phyloP scores from a whole-genome alignment of 75 land plant genomes.

The Cryptomeria japonica region DNA sequence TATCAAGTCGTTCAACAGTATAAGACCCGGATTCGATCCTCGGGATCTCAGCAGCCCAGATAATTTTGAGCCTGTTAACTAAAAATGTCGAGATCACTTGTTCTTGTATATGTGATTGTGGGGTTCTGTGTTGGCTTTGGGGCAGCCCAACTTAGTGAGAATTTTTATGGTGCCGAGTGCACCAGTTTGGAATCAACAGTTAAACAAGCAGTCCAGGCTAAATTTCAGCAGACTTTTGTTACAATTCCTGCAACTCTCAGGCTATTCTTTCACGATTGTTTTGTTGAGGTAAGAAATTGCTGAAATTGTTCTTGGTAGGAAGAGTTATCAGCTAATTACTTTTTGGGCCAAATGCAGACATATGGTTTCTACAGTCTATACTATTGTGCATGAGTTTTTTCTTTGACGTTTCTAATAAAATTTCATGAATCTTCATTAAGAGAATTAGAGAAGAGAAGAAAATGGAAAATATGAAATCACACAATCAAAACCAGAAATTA shows the following conservation, averaged over 20 bases:
- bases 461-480: too few species aligned
- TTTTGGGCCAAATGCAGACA: too few species aligned
- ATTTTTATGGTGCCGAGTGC: slow-evolving; percentile 47
- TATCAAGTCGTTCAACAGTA: not conserved
- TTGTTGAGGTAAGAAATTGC: slow-evolving; percentile 38
- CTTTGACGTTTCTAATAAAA: too few species aligned
- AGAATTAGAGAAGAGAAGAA: too few species aligned
- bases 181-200: slow-evolving; percentile 54
- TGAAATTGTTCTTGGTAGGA: not conserved
- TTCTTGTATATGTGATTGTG: not conserved
- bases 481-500: too few species aligned
- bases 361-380: too few species aligned
- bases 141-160: slow-evolving; percentile 33
- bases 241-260: slow-evolving; percentile 56
- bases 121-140: not conserved
- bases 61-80: not conserved
- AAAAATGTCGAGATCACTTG: not conserved
- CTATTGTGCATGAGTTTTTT: too few species aligned
- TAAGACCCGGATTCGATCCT: not conserved
- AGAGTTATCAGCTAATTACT: not conserved
- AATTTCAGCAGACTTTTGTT: slow-evolving; percentile 39
- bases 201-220: slow-evolving; percentile 23
- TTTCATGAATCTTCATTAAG: too few species aligned
- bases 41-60: not conserved
- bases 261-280: slow-evolving; percentile 66